Evolutionary conservation across 2,329 filamentous ascomycete species (phyloP).

Genomic region (Aspergillus luchuensis): DNA sequence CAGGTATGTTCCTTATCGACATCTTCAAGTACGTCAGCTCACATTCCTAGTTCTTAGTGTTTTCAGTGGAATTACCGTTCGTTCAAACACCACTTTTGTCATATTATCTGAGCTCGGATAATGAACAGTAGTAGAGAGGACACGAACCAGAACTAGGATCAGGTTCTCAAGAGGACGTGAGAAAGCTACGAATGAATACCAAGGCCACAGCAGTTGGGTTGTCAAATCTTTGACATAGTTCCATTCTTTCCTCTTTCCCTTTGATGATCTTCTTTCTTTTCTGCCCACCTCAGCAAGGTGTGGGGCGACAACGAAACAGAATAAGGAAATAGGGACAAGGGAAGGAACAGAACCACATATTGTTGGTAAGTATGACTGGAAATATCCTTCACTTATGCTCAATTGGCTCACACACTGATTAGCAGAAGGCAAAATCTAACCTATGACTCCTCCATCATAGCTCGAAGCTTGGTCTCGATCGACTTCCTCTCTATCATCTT

Average conservation of each 20-base stretch:
- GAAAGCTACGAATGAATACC: not conserved
- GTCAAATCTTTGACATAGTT: not conserved
- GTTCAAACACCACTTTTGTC: not conserved
- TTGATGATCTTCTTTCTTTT: slow-evolving; percentile 9
- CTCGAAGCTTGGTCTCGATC: slow-evolving; percentile 15
- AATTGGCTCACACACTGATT: slow-evolving; percentile 15
- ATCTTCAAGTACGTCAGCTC: not conserved
- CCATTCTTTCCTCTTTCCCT: slow-evolving; percentile 5
- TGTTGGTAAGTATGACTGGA: not conserved
- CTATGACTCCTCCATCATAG: slow-evolving; percentile 7
- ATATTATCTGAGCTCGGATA: not conserved
- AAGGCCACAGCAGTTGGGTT: not conserved
- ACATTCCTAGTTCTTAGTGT: not conserved
- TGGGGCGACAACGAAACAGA: not conserved
- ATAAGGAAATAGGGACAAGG: not conserved
- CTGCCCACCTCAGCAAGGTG: not conserved
- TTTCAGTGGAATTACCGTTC: not conserved
- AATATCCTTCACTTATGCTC: not conserved
- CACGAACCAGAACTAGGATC: not conserved
- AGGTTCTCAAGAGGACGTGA: not conserved
- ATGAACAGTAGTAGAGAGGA: not conserved
- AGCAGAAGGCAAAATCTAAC: not conserved
- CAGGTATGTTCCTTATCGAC: not conserved
- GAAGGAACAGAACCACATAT: not conserved
- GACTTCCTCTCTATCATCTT: slow-evolving; percentile 12